Percentiles rank a stretch among this genome's conserved stretches.
phyloP scores from a whole-genome alignment of 2,329 filamentous ascomycete species.

The Biscogniauxia mediterranea region DNA sequence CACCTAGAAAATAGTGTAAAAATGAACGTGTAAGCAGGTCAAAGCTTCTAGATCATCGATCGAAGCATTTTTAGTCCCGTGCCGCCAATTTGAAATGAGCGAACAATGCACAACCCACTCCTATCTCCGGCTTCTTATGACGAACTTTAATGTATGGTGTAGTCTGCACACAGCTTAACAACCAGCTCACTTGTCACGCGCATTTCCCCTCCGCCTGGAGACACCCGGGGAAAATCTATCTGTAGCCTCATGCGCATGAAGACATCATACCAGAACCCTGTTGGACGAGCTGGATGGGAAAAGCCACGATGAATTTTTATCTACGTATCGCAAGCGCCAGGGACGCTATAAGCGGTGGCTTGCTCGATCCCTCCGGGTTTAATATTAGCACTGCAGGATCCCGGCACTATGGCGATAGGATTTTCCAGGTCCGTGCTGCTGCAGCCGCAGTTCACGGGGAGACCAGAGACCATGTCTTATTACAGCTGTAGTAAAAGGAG shows the following conservation, averaged over 20 bases:
- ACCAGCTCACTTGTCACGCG: neutral
- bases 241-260: neutral
- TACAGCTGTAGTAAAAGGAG: conserved; percentile 6
- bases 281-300: neutral
- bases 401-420: conserved; percentile 2
- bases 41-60: conserved; percentile 25
- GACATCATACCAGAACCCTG: neutral
- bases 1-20: neutral
- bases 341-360: neutral
- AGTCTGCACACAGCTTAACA: neutral
- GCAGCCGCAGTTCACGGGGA: conserved; percentile 16
- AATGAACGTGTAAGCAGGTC: conserved; percentile 1
- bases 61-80: conserved; percentile 16
- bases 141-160: neutral
- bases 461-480: conserved; percentile 23
- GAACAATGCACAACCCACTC: conserved; percentile 2
- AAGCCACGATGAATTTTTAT: neutral
- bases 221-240: neutral
- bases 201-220: neutral
- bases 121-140: neutral
- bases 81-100: conserved; percentile 10
- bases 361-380: neutral
- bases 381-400: conserved; percentile 5
- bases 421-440: conserved; percentile 1
- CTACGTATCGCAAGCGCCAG: neutral